These are phyloP conservation scores for Oleoguttula mirabilis DNA, from an alignment of 495 filamentous ascomycete genomes.

Conservation along the genomic window DNA sequence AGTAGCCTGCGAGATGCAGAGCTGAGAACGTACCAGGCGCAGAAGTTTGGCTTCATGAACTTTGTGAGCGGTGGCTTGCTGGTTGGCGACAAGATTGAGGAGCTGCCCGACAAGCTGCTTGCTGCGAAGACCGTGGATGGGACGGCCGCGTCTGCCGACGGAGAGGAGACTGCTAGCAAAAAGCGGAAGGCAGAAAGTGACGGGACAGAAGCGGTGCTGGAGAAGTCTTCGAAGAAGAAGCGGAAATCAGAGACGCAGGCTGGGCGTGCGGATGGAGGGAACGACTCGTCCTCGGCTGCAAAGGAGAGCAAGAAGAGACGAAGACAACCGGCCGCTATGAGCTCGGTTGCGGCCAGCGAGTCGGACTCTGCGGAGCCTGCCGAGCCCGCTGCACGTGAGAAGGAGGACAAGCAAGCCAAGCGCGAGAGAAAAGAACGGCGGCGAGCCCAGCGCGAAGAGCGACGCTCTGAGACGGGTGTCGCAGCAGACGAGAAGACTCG, in stretches of 20 bases:
- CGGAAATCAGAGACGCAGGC: too few relatives aligned
- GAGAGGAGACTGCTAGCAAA: constrained; percentile 15
- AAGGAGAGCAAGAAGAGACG: constrained; percentile 23
- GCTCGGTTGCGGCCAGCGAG: too few relatives aligned
- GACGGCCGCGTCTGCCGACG: constrained; percentile 9
- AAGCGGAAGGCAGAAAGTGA: constrained; percentile 22
- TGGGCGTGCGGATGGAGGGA: too few relatives aligned
- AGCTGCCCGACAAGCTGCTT: constrained; percentile 8
- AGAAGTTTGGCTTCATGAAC: constrained; percentile 58
- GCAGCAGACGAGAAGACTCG: constrained; percentile 14
- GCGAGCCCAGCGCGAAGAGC: not conserved
- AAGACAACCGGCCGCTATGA: too few relatives aligned
- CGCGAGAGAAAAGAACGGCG: constrained; percentile 6
- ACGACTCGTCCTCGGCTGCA: not conserved
- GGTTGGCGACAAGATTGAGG: constrained; percentile 48
- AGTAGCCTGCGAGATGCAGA: constrained; percentile 48
- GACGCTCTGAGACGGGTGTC: constrained; percentile 14
- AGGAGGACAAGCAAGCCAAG: constrained; percentile 22
- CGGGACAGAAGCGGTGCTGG: constrained; percentile 24
- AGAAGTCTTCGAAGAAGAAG: constrained; percentile 21
- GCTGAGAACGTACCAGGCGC: constrained; percentile 52
- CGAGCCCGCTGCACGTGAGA: not conserved
- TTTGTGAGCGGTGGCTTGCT: constrained; percentile 76
- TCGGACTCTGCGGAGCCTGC: constrained; percentile 27
- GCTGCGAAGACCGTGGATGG: not conserved